These are phyloP conservation scores for Teunomyces lycoperdinae DNA, from an alignment of 805 yeast species.

Conservation along the genomic window DNA sequence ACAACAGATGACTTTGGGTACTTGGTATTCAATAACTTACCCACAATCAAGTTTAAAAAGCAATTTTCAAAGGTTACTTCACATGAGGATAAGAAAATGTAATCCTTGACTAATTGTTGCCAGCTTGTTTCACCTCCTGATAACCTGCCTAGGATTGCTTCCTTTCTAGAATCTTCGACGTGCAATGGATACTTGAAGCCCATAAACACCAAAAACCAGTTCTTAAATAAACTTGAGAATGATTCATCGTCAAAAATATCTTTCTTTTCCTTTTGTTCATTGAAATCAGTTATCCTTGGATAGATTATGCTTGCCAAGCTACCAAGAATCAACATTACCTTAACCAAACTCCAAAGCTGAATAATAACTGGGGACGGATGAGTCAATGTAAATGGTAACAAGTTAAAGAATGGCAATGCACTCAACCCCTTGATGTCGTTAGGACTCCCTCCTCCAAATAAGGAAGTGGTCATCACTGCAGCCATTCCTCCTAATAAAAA, in stretches of 20 bases:
- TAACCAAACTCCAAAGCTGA: constrained; percentile 10
- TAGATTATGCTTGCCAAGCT: constrained; percentile 9
- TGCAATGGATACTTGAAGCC: constrained; percentile 29
- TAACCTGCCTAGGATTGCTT: constrained; percentile 15
- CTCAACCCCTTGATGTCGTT: constrained; percentile 45
- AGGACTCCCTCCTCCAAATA: constrained; percentile 46
- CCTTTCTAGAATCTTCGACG: constrained; percentile 13
- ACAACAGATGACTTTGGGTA: constrained; percentile 18
- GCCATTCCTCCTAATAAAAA: constrained; percentile 63
- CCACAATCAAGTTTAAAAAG: constrained; percentile 28
- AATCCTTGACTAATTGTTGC: constrained; percentile 21
- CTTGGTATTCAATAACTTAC: constrained; percentile 22
- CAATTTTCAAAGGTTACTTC: constrained; percentile 34
- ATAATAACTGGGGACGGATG: constrained; percentile 11
- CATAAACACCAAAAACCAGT: constrained; percentile 25
- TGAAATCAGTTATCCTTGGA: constrained; percentile 6
- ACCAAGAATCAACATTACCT: constrained; percentile 10
- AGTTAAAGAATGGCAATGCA: constrained; percentile 38
- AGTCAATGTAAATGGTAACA: constrained; percentile 12
- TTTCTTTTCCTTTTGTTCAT: background rate
- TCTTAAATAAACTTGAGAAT: constrained; percentile 7
- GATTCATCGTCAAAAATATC: background rate
- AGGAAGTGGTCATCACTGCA: constrained; percentile 59
- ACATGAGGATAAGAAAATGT: constrained; percentile 24
- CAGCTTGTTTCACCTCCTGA: constrained; percentile 10